A percentile compares a stretch with the other conserved stretches of the same genome.
phyloP scores from a whole-genome alignment of 495 filamentous ascomycete genomes.

The Oidiodendron maius region DNA sequence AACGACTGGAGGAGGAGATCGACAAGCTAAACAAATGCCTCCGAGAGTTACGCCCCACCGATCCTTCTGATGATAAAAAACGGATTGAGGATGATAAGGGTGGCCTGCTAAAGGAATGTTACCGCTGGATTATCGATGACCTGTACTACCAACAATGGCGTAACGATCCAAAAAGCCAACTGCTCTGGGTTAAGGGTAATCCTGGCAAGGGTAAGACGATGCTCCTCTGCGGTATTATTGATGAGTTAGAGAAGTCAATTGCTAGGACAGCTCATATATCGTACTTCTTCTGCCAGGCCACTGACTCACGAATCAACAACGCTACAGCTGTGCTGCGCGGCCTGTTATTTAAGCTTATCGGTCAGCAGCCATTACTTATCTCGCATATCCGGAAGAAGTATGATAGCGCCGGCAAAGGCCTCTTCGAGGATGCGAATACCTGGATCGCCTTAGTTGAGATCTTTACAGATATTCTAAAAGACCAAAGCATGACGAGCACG shows the following conservation, averaged over 20 bases:
- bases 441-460: conserved; percentile 26
- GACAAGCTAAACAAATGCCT: conserved; percentile 8
- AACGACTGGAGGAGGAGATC: background rate
- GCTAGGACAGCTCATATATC: conserved; percentile 23
- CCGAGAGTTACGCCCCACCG: conserved; percentile 16
- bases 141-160: conserved; percentile 27
- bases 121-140: conserved; percentile 34
- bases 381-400: conserved; percentile 27
- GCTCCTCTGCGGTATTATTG: too few species aligned
- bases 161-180: conserved; percentile 13
- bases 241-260: conserved; percentile 36
- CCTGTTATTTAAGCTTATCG: conserved; percentile 26
- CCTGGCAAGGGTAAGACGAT: conserved; percentile 17
- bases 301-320: conserved; percentile 25
- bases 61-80: conserved; percentile 25
- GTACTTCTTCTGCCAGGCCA: conserved; percentile 41
- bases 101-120: conserved; percentile 30
- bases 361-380: conserved; percentile 29
- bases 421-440: conserved; percentile 29
- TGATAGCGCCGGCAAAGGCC: conserved; percentile 18
- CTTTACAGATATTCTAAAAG: conserved; percentile 27
- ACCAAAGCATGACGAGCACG: conserved; percentile 15
- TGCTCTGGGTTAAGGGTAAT: conserved; percentile 39
- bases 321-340: conserved; percentile 29
- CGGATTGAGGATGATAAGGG: conserved; percentile 19